These are phyloP conservation scores for Fusarium sp. DNA, from an alignment of 2,329 filamentous ascomycete genomes.

Conservation along the genomic window DNA sequence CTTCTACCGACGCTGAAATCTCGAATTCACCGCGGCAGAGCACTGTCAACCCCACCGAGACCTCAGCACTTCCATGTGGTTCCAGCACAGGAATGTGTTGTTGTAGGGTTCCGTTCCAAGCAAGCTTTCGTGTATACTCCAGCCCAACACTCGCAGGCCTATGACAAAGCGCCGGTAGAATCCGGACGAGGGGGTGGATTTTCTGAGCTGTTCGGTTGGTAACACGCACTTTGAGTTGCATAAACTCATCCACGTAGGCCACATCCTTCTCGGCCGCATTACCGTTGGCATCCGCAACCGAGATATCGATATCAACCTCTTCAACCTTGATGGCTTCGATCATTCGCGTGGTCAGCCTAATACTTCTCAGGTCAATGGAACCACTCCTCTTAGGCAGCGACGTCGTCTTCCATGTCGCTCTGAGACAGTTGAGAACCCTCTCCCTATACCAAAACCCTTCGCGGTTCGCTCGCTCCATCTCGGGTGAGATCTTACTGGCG, in stretches of 20 bases:
- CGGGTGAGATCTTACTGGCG: slow-evolving; percentile 80
- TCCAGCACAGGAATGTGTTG: slow-evolving; percentile 74
- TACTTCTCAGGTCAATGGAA: slow-evolving; percentile 79
- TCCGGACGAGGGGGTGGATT: slow-evolving; percentile 78
- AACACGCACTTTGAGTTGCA: slow-evolving; percentile 78
- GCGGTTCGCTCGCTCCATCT: slow-evolving; percentile 80
- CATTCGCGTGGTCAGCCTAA: slow-evolving; percentile 82
- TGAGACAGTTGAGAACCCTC: slow-evolving; percentile 77
- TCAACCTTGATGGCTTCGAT: slow-evolving; percentile 86
- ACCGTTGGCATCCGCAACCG: slow-evolving; percentile 58
- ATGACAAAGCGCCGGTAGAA: slow-evolving; percentile 82
- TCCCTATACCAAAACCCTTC: slow-evolving; percentile 95
- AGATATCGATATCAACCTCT: slow-evolving; percentile 77
- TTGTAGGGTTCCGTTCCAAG: slow-evolving; percentile 88
- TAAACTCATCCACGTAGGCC: slow-evolving; percentile 66
- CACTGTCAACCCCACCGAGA: slow-evolving; percentile 77
- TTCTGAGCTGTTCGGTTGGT: slow-evolving; percentile 77
- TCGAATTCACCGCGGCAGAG: slow-evolving; percentile 88
- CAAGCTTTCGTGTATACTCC: slow-evolving; percentile 84
- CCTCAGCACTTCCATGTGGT: slow-evolving; percentile 69
- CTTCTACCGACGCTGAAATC: slow-evolving; percentile 83
- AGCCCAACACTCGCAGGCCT: slow-evolving; percentile 79
- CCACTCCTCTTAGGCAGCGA: slow-evolving; percentile 69
- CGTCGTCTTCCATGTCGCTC: slow-evolving; percentile 77
- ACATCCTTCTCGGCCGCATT: slow-evolving; percentile 40